Base-by-base conservation (phyloP, 2,329 filamentous ascomycete genomes). In the Venturia carpophila region DNA sequence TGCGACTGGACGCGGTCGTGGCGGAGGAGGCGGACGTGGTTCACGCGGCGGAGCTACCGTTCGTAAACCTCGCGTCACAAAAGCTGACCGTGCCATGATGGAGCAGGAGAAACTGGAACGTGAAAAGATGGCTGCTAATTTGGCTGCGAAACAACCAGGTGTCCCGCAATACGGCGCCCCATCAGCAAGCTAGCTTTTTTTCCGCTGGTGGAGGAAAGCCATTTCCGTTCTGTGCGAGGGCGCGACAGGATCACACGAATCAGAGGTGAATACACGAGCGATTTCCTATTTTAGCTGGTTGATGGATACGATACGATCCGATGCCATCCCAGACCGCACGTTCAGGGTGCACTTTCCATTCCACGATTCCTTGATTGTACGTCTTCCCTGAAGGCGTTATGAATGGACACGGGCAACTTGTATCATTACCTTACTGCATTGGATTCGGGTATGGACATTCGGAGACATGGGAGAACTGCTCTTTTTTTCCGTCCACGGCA, bases 41-140 rank as follows among this genome's bases (percentile, higher is more conserved):
- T 90, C 90, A 43, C 84, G 91, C 52, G 90, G 90, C 63, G 89
- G 90, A 56, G 82, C 84, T 13, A 87, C 88, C 0, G 84, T 88
- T 24, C 83, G 92, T 69, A 95, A 95, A 75, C 90, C 91, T 63
- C 87, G 92, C 52, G 87, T 91, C 69, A 94, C 89, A 47, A 96
- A 96, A 74, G 88, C 90, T 45, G 89, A 93, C 73, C 90, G 91
- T 71, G 88, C 89, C 67, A 85, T 88, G 72, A 86, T 91, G 76
- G 91, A 95, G 71, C 84, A 85, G 56, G 91, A 95, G 75, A 94
- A 94, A 78, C 81, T 87, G 7, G 88, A 92, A 68, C 82, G 89
- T 52, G 89, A 92, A 74, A 79, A 77, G 64, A 70, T 79, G 70
- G 79, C 77, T 5, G 64, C 64, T 37, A 34, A 45, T 7, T 30